Evolutionary conservation across 805 yeast genomes (phyloP), one percentile per base, ranked within the genome.

Genomic region (Ogataea methanolica): DNA sequence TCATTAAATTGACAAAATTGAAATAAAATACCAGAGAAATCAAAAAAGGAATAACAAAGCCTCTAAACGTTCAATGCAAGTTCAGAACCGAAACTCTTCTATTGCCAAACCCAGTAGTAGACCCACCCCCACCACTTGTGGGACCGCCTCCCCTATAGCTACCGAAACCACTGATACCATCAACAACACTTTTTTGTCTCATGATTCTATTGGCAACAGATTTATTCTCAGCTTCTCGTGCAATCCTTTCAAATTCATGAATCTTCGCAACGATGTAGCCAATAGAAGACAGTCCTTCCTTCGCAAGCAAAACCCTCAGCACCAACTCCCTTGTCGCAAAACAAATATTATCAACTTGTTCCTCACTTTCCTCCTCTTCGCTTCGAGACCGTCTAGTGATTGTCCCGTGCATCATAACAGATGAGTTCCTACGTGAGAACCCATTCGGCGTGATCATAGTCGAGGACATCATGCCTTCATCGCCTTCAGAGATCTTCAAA

Each of bases 361-460:
- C 41, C 16, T 48, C 41, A 8, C 39, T 12, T 21, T 51, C 46
- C 3, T 45, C 41, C 26, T 53, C 44, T 8, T 22, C 21, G 29
- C 46, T 48, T 8, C 39, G 33, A 12, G 26, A 36, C 33, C 56
- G 43, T 38, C 51, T 42, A 17, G 26, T 14, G 12, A 43, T 23
- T 9, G 58, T 50, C 21, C 55, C 58, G 39, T 51, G 56, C 12
- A 29, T 29, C 58, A 52, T 48, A 11, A 54, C 58, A 12, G 56
- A 50, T 6, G 39, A 37, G 1, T 46, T 22, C 29, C 56, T 43
- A 11, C 17, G 37, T 16, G 50, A 33, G n/a, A 31, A 23, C 4
- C 51, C 51, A 22, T 36, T 31, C 2, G 37, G 19, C 3, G 34
- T 34, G 26, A 38, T 17, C 19, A 40, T 37, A 11, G 21, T 35